Base-by-base conservation (phyloP, 345 rosid species). In the Brassica incana region DNA sequence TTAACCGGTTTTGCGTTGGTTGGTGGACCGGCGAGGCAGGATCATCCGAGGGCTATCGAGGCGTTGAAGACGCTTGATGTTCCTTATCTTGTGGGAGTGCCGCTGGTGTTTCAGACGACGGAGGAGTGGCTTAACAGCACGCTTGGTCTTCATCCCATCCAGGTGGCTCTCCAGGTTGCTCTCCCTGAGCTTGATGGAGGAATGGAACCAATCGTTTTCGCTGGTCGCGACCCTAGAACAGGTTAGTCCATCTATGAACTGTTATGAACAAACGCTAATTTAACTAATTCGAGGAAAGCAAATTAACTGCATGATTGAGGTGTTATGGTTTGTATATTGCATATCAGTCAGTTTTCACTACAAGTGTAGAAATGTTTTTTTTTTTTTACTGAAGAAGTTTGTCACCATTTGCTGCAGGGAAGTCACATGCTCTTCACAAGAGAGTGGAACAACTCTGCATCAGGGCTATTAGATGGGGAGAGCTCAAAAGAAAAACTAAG, bases 11-110 rank as follows among this genome's bases (percentile, higher is more conserved):
- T 95, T 75, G 99, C 99, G 56, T 92, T 95, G 40, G 99, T 95
- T 48, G 99, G 99, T 43, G 99, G 99, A 54, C 99, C 99, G 3
- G 98, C 99, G 16, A 91, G 98, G 90, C 98, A 95, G 84, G 99
- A 95, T 66, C 99, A 95, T 81, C 97, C 96, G 0, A 88, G 98
- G 86, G 99, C 99, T 32, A 76, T 95, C 18, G 93, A 95, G 87
- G 99, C 95, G 7, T 67, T 95, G 83, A 90, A 12, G 77, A 95
- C 93, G 91, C 98, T 93, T 2, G 90, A 95, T 67, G 98, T 93
- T 78, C 99, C 99, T 79, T 95, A 95, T 77, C 62, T 93, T 20
- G 98, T 95, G 70, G 99, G 98, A 1, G 45, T 95, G 84, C 99
- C 98, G 65, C 74, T 95, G 86, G 99, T 95, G 84, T 95, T 95